These are phyloP conservation scores for Ustilago curta DNA, from an alignment of 1,284 basidiomycete genomes.

Conservation along the genomic window DNA sequence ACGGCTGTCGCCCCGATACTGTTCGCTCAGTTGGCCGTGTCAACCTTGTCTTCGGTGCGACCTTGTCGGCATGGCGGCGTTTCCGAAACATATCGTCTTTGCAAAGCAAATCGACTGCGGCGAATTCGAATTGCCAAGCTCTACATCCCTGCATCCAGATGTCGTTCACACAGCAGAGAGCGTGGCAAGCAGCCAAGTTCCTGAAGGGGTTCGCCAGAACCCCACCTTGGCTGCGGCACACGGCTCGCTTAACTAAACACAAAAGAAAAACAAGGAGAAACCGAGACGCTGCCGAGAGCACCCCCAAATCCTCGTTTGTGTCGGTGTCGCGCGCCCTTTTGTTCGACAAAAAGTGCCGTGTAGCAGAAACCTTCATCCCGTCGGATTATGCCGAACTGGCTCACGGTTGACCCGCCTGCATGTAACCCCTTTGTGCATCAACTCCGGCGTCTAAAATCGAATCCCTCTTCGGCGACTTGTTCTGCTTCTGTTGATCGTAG, in stretches of 20 bases:
- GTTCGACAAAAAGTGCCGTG: neutral
- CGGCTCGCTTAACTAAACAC: neutral
- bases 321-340: neutral
- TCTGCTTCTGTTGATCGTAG: too few species aligned
- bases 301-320: neutral
- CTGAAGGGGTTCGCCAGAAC: conserved; percentile 4
- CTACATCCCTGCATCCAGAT: neutral
- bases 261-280: too few species aligned
- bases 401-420: conserved; percentile 3
- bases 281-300: conserved; percentile 1
- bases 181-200: conserved; percentile 4
- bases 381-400: neutral
- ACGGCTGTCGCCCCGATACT: too few species aligned
- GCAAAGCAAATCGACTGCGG: neutral
- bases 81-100: too few species aligned
- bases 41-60: too few species aligned
- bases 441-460: too few species aligned
- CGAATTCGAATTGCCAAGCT: neutral
- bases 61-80: too few species aligned
- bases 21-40: too few species aligned
- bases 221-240: neutral
- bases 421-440: too few species aligned
- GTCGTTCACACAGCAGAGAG: neutral
- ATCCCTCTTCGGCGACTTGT: too few species aligned
- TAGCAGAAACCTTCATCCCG: neutral